Conservation (phyloP, 2,329 filamentous ascomycete species). For the Cordyceps sp. region DNA sequence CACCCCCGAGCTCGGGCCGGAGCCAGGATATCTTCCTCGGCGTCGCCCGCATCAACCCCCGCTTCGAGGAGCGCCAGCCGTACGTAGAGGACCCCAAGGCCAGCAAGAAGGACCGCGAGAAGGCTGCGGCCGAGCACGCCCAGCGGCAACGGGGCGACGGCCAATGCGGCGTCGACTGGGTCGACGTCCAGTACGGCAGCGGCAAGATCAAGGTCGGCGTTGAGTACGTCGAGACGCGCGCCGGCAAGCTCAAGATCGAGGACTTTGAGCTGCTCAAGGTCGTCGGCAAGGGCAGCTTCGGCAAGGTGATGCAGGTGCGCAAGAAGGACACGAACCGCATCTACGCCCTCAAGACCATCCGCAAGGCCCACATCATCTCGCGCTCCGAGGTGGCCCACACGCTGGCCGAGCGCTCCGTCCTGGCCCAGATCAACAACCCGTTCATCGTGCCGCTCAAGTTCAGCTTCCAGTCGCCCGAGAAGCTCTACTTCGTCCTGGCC, state of each 20-base stretch:
- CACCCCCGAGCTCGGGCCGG: conserved; percentile 69
- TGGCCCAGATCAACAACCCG: conserved; percentile 98
- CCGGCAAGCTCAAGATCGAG: conserved; percentile 81
- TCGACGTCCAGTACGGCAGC: conserved; percentile 77
- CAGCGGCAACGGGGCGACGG: conserved; percentile 30
- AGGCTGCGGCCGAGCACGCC: conserved; percentile 51
- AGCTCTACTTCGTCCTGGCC: conserved; percentile 89
- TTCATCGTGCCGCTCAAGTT: conserved; percentile 99
- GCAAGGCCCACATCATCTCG: conserved; percentile 97
- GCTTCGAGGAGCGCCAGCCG: conserved; percentile 64
- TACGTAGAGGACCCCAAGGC: conserved; percentile 66
- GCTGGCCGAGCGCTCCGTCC: conserved; percentile 88
- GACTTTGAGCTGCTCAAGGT: conserved; percentile 97
- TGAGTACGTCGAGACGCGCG: conserved; percentile 84
- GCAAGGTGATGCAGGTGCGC: conserved; percentile 98
- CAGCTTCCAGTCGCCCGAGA: conserved; percentile 96
- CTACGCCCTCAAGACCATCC: conserved; percentile 98
- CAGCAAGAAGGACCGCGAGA: conserved; percentile 74
- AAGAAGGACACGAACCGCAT: conserved; percentile 97
- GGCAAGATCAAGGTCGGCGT: conserved; percentile 85
- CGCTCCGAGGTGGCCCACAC: conserved; percentile 95
- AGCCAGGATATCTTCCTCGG: conserved; percentile 96
- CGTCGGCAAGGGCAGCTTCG: conserved; percentile 94
- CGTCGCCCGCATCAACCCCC: conserved; percentile 76
- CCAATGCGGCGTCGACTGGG: conserved; percentile 72